Evolutionary conservation across 1,284 basidiomycete species (phyloP).

Genomic region (Heimioporus retisporus): DNA sequence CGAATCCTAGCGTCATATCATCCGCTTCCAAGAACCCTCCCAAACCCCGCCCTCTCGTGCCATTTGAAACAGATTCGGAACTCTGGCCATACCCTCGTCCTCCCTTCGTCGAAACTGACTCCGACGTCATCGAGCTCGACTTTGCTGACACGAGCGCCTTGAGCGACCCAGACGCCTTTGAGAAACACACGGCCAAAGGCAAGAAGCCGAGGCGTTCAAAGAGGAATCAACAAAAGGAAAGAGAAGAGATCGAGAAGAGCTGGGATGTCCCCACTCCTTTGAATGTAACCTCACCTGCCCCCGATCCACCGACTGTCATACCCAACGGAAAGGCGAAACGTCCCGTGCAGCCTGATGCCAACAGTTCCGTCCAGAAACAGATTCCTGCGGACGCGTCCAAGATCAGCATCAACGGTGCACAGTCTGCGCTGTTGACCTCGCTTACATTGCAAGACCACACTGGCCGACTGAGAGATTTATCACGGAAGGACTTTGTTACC

Average conservation of each 20-base stretch:
- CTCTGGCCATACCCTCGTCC: slow-evolving; percentile 74
- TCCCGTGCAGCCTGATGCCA: slow-evolving; percentile 15
- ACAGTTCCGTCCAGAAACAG: slow-evolving; percentile 17
- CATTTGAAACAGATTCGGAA: slow-evolving; percentile 68
- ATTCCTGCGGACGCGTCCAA: slow-evolving; percentile 16
- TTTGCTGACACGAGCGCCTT: slow-evolving; percentile 75
- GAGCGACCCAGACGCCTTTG: slow-evolving; percentile 68
- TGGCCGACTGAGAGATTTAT: slow-evolving; percentile 42
- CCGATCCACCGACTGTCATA: slow-evolving; percentile 17
- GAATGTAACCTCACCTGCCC: slow-evolving; percentile 27
- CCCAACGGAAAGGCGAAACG: slow-evolving; percentile 37
- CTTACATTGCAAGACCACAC: slow-evolving; percentile 29
- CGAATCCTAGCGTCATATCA: slow-evolving; percentile 6
- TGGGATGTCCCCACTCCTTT: slow-evolving; percentile 61
- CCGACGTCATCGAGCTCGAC: slow-evolving; percentile 75
- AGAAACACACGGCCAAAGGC: slow-evolving; percentile 34
- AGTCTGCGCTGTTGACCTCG: slow-evolving; percentile 43
- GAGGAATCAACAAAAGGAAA: slow-evolving; percentile 52
- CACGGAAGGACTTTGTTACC: slow-evolving; percentile 72
- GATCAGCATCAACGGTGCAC: slow-evolving; percentile 35
- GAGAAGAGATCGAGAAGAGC: slow-evolving; percentile 66
- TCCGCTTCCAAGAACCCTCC: slow-evolving; percentile 25
- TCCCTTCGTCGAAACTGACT: slow-evolving; percentile 48
- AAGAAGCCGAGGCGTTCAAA: slow-evolving; percentile 51
- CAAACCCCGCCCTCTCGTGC: slow-evolving; percentile 53